phyloP scores from a whole-genome alignment of 78 protist genomes.

The Dictyostelium purpureum region DNA sequence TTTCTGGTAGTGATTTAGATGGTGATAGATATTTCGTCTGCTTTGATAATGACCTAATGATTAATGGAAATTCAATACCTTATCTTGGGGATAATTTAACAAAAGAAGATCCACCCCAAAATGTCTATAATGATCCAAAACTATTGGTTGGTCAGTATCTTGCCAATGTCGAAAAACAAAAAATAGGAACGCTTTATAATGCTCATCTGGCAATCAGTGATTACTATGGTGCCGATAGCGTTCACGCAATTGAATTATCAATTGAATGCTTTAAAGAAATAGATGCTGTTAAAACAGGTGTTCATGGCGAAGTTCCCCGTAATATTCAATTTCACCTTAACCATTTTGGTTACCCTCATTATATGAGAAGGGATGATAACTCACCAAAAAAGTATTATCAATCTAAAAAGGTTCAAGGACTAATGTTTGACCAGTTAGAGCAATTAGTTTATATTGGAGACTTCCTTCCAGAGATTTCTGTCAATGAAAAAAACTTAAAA shows the following conservation, averaged over 20 bases:
- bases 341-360: background rate
- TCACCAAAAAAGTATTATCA: background rate
- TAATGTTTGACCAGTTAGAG: conserved; percentile 1
- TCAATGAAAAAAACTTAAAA: background rate
- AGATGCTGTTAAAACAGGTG: conserved; percentile 74
- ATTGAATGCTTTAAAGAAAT: conserved; percentile 56
- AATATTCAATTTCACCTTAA: background rate
- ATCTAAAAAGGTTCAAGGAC: background rate
- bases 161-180: background rate
- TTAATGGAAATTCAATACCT: background rate
- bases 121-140: background rate
- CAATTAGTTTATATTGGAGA: background rate
- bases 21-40: conserved; percentile 77
- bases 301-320: no score
- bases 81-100: background rate
- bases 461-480: background rate
- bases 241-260: conserved; percentile 29
- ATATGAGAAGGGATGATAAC: background rate
- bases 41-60: conserved; percentile 28
- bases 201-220: conserved; percentile 44
- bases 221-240: background rate
- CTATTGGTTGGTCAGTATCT: background rate
- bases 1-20: conserved; percentile 79
- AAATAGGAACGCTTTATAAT: conserved; percentile 50
- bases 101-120: background rate